Base-by-base conservation (phyloP, 176 grass and related monocot species). In the Carex kokanica region DNA sequence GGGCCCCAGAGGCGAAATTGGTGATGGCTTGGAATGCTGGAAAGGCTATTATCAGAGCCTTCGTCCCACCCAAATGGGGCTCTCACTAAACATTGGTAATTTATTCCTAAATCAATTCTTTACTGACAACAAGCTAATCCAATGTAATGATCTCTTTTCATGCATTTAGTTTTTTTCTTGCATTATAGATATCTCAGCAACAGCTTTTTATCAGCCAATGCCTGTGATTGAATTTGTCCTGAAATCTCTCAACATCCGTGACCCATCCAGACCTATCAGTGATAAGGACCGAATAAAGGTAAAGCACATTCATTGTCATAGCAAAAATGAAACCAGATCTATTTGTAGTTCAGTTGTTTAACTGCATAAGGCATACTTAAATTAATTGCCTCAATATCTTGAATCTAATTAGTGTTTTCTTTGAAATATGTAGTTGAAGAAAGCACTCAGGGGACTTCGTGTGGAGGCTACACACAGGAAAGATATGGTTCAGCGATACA, bases 1-100 rank as follows among this genome's bases (percentile, higher is more conserved):
- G 80, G 87, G 87, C 29, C 80, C 90, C 62, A 77, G 52, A 78
- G 38, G 79, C 13, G 86, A 93, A 45, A 93, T 98, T 83, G 90
- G 90, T 20, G 89, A 91, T 62, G 95, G 92, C 24, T 72, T 98
- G 52, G 95, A 98, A 85, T 94, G 87, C 69, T 94, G 95, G 95
- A 93, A 91, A 59, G 95, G 92, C 10, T 98, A 91, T 74, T 98
- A 94, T 66, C 95, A 98, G 89, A 97, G 95, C 84, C 58, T 97
- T 64, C 83, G 95, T 6, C 95, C 90, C 59, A 91, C 90, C 34
- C 92, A 97, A 81, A 98, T 98, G 92, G 92, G 92, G 6, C 85
- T 93, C 20, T 98, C 95, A 0, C 71, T 98, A 52, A 98, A 98
- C 40, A 86, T 87, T 29, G 95, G 95, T 98, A 77, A 54, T 79